Evolutionary conservation across 352 stramenopile species (phyloP).

Genomic region (Nothophytophthora sp.): DNA sequence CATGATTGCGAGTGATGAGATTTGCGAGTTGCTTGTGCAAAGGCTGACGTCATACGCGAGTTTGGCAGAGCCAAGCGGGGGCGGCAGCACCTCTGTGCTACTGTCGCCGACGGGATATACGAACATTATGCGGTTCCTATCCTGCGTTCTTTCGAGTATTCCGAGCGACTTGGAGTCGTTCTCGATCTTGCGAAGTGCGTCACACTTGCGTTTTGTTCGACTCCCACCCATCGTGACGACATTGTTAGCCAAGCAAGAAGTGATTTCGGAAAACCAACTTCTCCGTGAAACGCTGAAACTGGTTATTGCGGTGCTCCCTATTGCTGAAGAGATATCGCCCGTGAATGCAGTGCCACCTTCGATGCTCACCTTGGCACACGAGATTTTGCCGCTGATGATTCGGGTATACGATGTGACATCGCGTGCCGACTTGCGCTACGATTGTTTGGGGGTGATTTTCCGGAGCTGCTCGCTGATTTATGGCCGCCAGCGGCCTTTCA

Average conservation of each 20-base stretch:
- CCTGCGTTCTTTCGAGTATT: constrained; percentile 32
- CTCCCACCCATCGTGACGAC: constrained; percentile 49
- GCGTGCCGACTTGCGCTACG: constrained; percentile 48
- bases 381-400: constrained; percentile 49
- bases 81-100: constrained; percentile 1
- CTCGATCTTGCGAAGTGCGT: constrained; percentile 12
- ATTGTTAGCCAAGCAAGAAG: constrained; percentile 39
- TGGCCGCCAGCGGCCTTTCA: constrained; percentile 26
- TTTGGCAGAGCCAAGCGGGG: not conserved
- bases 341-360: constrained; percentile 18
- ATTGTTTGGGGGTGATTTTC: constrained; percentile 58
- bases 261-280: constrained; percentile 46
- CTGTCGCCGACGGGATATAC: constrained; percentile 32
- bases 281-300: constrained; percentile 63
- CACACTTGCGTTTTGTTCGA: constrained; percentile 35
- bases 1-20: constrained; percentile 45
- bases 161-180: constrained; percentile 14
- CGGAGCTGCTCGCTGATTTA: constrained; percentile 46
- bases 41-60: constrained; percentile 33
- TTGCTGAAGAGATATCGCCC: constrained; percentile 26
- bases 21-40: constrained; percentile 34
- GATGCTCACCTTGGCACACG: constrained; percentile 38
- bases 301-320: constrained; percentile 48
- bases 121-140: constrained; percentile 50
- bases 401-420: constrained; percentile 56